Evolutionary conservation across 1,284 basidiomycete genomes (phyloP).

Genomic region (Takashimella koratensis): DNA sequence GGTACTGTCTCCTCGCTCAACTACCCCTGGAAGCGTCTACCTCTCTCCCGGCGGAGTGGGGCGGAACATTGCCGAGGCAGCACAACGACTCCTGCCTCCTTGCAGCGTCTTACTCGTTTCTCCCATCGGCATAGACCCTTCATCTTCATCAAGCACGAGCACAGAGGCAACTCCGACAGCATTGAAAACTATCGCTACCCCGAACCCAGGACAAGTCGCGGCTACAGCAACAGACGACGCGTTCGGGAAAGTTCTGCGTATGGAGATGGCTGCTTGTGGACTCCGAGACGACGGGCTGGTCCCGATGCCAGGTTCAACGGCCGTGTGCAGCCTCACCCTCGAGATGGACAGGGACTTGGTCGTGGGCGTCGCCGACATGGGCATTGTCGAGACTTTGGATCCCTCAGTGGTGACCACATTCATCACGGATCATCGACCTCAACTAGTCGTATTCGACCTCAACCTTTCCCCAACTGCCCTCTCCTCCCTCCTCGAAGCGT

Average conservation of each 20-base stretch:
- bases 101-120: slow-evolving; percentile 50
- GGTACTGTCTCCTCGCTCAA: slow-evolving; percentile 57
- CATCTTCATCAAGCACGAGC: not conserved
- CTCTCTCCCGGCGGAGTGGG: slow-evolving; percentile 85
- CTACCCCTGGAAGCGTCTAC: slow-evolving; percentile 70
- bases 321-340: slow-evolving; percentile 81
- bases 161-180: not conserved
- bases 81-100: slow-evolving; percentile 46
- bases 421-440: slow-evolving; percentile 55
- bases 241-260: slow-evolving; percentile 62
- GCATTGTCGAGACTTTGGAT: slow-evolving; percentile 59
- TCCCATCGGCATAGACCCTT: slow-evolving; percentile 47
- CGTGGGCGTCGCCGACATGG: slow-evolving; percentile 89
- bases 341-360: slow-evolving; percentile 68
- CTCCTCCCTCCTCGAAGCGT: slow-evolving; percentile 51
- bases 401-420: slow-evolving; percentile 55
- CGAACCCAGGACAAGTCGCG: not conserved
- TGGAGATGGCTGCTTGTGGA: slow-evolving; percentile 60
- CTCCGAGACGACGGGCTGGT: slow-evolving; percentile 81
- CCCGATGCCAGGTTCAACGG: slow-evolving; percentile 51
- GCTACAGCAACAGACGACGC: slow-evolving; percentile 58
- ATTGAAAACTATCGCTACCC: not conserved
- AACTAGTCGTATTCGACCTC: slow-evolving; percentile 73
- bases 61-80: slow-evolving; percentile 88
- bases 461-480: slow-evolving; percentile 66